Percentiles rank a stretch among this genome's conserved stretches.
These are phyloP conservation scores for Begonia masoniana DNA, from an alignment of 306 rosid genomes.

Conservation along the genomic window DNA sequence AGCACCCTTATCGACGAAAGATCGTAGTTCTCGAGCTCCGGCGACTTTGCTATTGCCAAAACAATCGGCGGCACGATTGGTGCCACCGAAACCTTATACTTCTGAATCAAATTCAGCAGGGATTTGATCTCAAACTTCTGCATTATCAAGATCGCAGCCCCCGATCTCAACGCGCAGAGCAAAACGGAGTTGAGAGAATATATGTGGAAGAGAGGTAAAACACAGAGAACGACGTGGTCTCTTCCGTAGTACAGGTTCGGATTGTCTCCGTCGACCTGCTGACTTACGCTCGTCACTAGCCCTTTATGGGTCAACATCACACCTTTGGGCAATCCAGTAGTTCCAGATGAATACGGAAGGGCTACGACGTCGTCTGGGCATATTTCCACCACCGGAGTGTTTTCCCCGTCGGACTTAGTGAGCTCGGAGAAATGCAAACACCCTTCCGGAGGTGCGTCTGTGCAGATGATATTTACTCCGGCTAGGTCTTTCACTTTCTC, in stretches of 20 bases:
- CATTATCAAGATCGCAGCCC: constrained; percentile 49
- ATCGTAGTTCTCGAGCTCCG: constrained; percentile 32
- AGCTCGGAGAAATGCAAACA: constrained; percentile 39
- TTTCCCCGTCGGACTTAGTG: constrained; percentile 14
- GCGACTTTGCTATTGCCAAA: constrained; percentile 43
- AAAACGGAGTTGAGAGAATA: constrained; percentile 70
- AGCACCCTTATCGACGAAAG: constrained; percentile 39
- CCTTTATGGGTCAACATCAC: constrained; percentile 85
- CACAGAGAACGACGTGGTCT: constrained; percentile 54
- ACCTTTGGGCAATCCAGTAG: constrained; percentile 69
- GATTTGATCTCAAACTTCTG: constrained; percentile 52
- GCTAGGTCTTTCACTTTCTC: constrained; percentile 42
- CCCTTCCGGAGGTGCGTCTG: constrained; percentile 22
- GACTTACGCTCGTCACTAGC: constrained; percentile 54
- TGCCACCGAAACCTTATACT: constrained; percentile 29
- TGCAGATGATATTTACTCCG: constrained; percentile 19
- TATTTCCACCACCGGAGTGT: constrained; percentile 21
- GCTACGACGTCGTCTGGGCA: constrained; percentile 44
- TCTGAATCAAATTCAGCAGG: constrained; percentile 28
- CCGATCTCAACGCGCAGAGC: constrained; percentile 52
- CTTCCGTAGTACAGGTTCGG: constrained; percentile 44
- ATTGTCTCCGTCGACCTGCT: constrained; percentile 80
- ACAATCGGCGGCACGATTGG: constrained; percentile 66
- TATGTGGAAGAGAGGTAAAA: constrained; percentile 62
- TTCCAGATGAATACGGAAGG: constrained; percentile 69